These are phyloP conservation scores for Aureobasidium melanogenum DNA, from an alignment of 2,329 filamentous ascomycete genomes.

Conservation along the genomic window DNA sequence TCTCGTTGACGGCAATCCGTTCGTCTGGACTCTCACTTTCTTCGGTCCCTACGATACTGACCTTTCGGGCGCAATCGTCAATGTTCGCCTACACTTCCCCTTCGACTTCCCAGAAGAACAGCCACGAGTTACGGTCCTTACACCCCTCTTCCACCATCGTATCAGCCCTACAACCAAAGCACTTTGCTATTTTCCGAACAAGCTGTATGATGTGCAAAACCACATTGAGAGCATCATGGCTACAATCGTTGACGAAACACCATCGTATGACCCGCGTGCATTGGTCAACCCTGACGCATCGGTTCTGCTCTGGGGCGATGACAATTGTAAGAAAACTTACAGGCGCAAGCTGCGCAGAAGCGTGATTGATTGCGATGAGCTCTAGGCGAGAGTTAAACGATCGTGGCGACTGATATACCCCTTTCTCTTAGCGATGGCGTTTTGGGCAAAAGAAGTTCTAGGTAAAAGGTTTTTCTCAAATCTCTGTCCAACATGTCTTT, in stretches of 20 bases:
- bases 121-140: conserved; percentile 73
- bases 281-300: conserved; percentile 80
- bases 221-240: conserved; percentile 79
- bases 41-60: conserved; percentile 91
- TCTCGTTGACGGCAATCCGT: conserved; percentile 74
- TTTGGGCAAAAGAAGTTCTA: not conserved
- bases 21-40: conserved; percentile 80
- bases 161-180: conserved; percentile 66
- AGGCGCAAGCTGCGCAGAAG: conserved; percentile 71
- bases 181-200: conserved; percentile 69
- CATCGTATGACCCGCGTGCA: conserved; percentile 82
- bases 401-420: not conserved
- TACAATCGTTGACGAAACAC: conserved; percentile 76
- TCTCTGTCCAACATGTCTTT: not conserved
- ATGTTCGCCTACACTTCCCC: conserved; percentile 70
- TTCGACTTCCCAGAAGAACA: conserved; percentile 81
- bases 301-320: conserved; percentile 74
- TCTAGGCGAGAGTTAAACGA: not conserved
- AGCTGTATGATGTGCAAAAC: conserved; percentile 65
- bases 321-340: conserved; percentile 75
- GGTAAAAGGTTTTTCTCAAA: not conserved
- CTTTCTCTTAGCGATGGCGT: conserved; percentile 4
- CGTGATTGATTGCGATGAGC: conserved; percentile 42
- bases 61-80: conserved; percentile 83
- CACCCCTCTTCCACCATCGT: conserved; percentile 77